Evolutionary conservation across 2,329 filamentous ascomycete species (phyloP).

Genomic region (Diaporthe sp.): DNA sequence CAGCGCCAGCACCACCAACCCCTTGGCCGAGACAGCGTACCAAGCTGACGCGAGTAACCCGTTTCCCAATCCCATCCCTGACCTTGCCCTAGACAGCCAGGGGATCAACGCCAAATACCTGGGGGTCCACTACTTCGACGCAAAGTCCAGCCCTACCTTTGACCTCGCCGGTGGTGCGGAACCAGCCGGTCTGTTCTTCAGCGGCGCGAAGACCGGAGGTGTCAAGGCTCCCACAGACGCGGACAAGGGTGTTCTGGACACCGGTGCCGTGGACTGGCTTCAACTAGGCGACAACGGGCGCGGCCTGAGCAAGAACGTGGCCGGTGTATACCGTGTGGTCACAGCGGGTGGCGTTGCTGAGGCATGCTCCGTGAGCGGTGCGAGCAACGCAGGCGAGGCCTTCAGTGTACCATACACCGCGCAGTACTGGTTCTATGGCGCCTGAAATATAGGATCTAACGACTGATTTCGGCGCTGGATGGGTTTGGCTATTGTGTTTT

Average conservation of each 20-base stretch:
- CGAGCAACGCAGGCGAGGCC: conserved; percentile 52
- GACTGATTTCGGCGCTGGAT: not conserved
- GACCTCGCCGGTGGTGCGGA: conserved; percentile 58
- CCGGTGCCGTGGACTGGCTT: conserved; percentile 70
- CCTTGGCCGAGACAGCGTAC: conserved; percentile 50
- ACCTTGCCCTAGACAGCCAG: conserved; percentile 54
- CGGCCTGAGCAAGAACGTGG: conserved; percentile 50
- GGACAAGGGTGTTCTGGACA: conserved; percentile 60
- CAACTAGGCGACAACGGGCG: conserved; percentile 53
- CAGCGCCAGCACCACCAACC: conserved; percentile 44
- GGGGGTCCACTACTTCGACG: conserved; percentile 78
- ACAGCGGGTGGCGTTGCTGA: conserved; percentile 65
- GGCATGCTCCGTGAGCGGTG: conserved; percentile 57
- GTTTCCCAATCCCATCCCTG: conserved; percentile 56
- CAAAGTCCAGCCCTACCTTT: conserved; percentile 69
- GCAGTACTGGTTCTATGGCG: conserved; percentile 70
- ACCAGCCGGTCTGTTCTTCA: conserved; percentile 53
- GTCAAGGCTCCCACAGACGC: conserved; percentile 66
- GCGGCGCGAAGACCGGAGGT: conserved; percentile 61
- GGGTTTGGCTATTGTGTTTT: not conserved
- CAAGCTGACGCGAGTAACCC: conserved; percentile 61
- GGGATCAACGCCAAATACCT: conserved; percentile 57
- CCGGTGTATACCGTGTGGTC: conserved; percentile 66
- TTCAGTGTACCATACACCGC: conserved; percentile 67
- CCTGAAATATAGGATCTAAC: not conserved